These are phyloP conservation scores for Cystobasidium slooffiae DNA, from an alignment of 1,284 basidiomycete genomes.

Conservation along the genomic window DNA sequence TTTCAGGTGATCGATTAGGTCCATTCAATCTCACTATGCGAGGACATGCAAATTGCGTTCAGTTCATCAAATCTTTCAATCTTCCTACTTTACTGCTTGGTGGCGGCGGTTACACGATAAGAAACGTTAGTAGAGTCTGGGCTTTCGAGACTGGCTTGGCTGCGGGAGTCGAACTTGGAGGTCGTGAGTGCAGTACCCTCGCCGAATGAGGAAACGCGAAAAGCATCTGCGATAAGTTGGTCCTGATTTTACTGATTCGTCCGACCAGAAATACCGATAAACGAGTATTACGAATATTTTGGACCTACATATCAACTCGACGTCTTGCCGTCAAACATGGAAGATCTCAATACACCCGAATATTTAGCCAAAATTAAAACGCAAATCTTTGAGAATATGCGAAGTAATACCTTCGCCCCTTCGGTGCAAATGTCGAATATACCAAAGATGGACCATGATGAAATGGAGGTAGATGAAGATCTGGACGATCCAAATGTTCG, in stretches of 20 bases:
- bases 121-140: constrained; percentile 96
- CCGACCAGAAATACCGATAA: constrained; percentile 81
- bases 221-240: background rate
- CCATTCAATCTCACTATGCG: constrained; percentile 82
- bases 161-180: constrained; percentile 88
- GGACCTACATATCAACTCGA: constrained; percentile 98
- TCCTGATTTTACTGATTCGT: constrained; percentile 24
- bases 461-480: constrained; percentile 71
- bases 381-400: constrained; percentile 87
- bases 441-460: constrained; percentile 47
- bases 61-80: constrained; percentile 95
- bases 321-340: constrained; percentile 92
- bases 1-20: constrained; percentile 95
- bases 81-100: constrained; percentile 90
- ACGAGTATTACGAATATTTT: constrained; percentile 99
- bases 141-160: constrained; percentile 97
- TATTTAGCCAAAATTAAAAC: constrained; percentile 92
- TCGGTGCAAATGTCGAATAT: constrained; percentile 67
- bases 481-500: constrained; percentile 65
- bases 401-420: constrained; percentile 76
- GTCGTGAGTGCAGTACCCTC: constrained; percentile 63
- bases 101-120: constrained; percentile 98
- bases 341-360: constrained; percentile 89
- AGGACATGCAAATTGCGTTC: constrained; percentile 95
- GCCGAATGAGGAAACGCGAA: background rate